phyloP scores from a whole-genome alignment of 805 yeast species.

The Candida nonsorbophila region DNA sequence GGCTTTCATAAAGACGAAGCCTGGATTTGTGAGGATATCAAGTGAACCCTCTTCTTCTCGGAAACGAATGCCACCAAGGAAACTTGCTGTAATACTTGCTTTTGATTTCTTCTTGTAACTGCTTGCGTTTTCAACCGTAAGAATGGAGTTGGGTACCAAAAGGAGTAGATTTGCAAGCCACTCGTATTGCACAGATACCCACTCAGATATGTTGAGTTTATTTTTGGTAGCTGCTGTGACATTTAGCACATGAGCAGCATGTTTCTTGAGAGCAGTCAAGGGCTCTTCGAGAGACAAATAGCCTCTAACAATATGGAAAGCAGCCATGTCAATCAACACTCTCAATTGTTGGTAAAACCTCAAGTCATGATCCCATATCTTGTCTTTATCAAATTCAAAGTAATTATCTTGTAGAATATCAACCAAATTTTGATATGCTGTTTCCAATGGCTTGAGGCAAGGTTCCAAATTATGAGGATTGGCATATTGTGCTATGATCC shows the following conservation, averaged over 20 bases:
- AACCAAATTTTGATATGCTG: slow-evolving; percentile 26
- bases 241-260: slow-evolving; percentile 55
- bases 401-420: slow-evolving; percentile 13
- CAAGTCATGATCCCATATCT: slow-evolving; percentile 22
- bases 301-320: slow-evolving; percentile 58
- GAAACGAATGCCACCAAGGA: slow-evolving; percentile 30
- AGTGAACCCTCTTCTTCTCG: slow-evolving; percentile 15
- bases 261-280: slow-evolving; percentile 56
- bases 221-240: slow-evolving; percentile 18
- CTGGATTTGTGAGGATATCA: slow-evolving; percentile 23
- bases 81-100: slow-evolving; percentile 10
- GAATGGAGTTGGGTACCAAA: slow-evolving; percentile 40
- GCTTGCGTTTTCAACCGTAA: slow-evolving; percentile 9
- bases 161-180: slow-evolving; percentile 59
- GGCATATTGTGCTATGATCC: slow-evolving; percentile 25
- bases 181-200: slow-evolving; percentile 62
- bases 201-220: slow-evolving; percentile 18
- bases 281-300: slow-evolving; percentile 57
- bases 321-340: slow-evolving; percentile 51
- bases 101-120: slow-evolving; percentile 10
- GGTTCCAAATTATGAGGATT: slow-evolving; percentile 29
- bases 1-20: slow-evolving; percentile 18
- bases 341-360: slow-evolving; percentile 31
- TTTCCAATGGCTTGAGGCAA: slow-evolving; percentile 22
- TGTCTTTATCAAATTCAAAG: slow-evolving; percentile 8